phyloP scores from a whole-genome alignment of 2,329 filamentous ascomycete genomes.

The Colletotrichum costaricense region DNA sequence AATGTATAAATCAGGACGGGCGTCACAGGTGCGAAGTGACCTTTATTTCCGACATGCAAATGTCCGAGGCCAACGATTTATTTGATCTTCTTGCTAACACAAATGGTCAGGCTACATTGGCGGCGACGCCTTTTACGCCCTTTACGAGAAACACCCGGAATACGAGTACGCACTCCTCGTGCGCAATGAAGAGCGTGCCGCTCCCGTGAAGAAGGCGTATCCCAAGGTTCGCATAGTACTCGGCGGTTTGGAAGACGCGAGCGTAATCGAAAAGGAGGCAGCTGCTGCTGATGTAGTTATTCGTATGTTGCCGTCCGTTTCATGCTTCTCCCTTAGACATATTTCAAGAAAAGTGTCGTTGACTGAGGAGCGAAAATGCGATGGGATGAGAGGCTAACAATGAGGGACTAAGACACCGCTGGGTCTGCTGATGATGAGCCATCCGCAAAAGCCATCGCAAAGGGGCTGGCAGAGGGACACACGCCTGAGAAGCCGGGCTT shows the following conservation, averaged over 20 bases:
- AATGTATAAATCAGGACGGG: constrained; percentile 50
- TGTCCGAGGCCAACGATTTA: background rate
- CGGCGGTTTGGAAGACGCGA: constrained; percentile 57
- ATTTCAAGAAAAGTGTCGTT: too few species aligned
- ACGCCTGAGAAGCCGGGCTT: constrained; percentile 56
- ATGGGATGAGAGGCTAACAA: background rate
- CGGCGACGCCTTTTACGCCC: constrained; percentile 58
- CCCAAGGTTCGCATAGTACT: constrained; percentile 57
- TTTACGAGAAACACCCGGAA: constrained; percentile 58
- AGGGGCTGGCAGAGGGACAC: constrained; percentile 57
- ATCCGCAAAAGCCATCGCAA: constrained; percentile 56
- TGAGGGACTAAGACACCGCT: constrained; percentile 53
- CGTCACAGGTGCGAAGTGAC: constrained; percentile 50
- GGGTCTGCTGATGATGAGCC: constrained; percentile 58
- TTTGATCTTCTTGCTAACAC: background rate
- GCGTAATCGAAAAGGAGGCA: constrained; percentile 62
- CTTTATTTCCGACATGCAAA: background rate
- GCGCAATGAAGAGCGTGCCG: constrained; percentile 57
- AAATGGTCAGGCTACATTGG: constrained; percentile 60
- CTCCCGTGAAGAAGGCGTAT: constrained; percentile 56
- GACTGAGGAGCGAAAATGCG: background rate
- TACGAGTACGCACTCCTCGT: constrained; percentile 59
- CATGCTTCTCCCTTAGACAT: too few species aligned
- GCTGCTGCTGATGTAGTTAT: constrained; percentile 62
- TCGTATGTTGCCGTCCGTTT: constrained; percentile 48